Conservation (phyloP, 2,329 filamentous ascomycete species). For the Penicillium freii region DNA sequence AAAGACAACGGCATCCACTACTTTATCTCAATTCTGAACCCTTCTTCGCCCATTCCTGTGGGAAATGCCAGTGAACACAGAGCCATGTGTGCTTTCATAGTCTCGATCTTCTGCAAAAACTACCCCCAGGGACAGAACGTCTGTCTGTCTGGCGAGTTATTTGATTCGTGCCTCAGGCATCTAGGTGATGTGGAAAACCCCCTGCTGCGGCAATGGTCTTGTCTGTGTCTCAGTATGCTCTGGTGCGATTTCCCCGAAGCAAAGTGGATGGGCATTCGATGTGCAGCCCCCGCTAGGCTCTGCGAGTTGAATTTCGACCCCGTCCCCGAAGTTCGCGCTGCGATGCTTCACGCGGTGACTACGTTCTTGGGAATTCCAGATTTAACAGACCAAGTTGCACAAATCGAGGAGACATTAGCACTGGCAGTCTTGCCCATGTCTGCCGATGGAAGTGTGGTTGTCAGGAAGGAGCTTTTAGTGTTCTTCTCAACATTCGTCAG, state of each 20-base stretch:
- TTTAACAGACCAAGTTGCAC: constrained; percentile 82
- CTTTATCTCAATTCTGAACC: constrained; percentile 89
- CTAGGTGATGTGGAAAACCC: constrained; percentile 83
- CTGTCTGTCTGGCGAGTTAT: constrained; percentile 85
- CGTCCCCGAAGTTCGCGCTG: constrained; percentile 87
- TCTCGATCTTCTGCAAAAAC: constrained; percentile 94
- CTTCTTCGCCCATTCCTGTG: constrained; percentile 76
- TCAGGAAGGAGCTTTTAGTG: constrained; percentile 86
- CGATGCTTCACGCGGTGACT: constrained; percentile 89
- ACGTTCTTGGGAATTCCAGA: constrained; percentile 93
- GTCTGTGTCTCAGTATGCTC: constrained; percentile 89
- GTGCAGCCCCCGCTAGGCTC: constrained; percentile 77
- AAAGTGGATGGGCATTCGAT: constrained; percentile 92
- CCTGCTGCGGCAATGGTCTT: constrained; percentile 89
- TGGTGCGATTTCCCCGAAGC: constrained; percentile 90
- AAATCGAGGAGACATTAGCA: constrained; percentile 87
- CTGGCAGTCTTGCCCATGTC: constrained; percentile 88
- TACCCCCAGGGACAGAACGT: constrained; percentile 90
- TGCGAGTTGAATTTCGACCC: constrained; percentile 78
- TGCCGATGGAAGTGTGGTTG: constrained; percentile 89
- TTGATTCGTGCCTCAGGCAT: constrained; percentile 81
- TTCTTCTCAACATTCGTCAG: constrained; percentile 91
- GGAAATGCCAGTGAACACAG: constrained; percentile 90
- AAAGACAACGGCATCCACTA: constrained; percentile 98
- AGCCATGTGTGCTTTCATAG: constrained; percentile 97